Conservation (phyloP, 106 monocot genomes). For the Apostasia shenzhenica region DNA sequence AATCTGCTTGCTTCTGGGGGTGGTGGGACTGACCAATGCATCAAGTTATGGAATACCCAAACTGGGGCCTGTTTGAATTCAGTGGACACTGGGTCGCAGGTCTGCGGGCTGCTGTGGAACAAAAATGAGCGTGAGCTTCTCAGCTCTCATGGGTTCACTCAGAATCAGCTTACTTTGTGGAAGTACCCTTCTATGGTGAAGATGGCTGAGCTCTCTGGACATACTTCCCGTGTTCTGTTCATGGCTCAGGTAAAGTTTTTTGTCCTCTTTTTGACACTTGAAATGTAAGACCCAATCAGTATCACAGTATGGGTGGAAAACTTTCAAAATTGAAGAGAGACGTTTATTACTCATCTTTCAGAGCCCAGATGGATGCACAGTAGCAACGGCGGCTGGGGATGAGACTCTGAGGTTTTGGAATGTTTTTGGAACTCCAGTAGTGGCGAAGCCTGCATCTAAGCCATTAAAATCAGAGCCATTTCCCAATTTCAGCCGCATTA, state of each 20-base stretch:
- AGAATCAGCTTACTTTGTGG: conserved; percentile 23
- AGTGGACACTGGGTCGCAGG: conserved; percentile 51
- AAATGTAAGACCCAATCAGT: background rate
- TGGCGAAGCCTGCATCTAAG: conserved; percentile 29
- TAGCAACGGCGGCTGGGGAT: conserved; percentile 55
- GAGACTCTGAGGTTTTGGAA: conserved; percentile 64
- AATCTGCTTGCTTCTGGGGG: conserved; percentile 58
- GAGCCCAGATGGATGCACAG: conserved; percentile 58
- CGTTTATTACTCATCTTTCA: conserved; percentile 16
- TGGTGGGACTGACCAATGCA: conserved; percentile 38
- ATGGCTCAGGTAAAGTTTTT: conserved; percentile 18
- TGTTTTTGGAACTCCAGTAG: conserved; percentile 51
- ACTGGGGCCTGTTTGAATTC: conserved; percentile 50
- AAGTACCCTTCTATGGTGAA: conserved; percentile 26
- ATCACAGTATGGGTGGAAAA: too few species aligned
- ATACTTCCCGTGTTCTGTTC: conserved; percentile 15
- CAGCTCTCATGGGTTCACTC: conserved; percentile 62
- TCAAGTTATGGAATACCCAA: conserved; percentile 63
- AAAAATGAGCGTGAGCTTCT: conserved; percentile 59
- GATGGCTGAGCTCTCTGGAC: conserved; percentile 16
- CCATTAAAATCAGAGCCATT: conserved; percentile 19
- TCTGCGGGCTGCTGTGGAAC: conserved; percentile 55
- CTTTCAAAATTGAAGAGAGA: background rate
- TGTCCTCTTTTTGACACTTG: background rate
- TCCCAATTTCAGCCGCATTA: conserved; percentile 34